Conservation (phyloP, 2,329 filamentous ascomycete genomes). For the Fusarium begoniae region DNA sequence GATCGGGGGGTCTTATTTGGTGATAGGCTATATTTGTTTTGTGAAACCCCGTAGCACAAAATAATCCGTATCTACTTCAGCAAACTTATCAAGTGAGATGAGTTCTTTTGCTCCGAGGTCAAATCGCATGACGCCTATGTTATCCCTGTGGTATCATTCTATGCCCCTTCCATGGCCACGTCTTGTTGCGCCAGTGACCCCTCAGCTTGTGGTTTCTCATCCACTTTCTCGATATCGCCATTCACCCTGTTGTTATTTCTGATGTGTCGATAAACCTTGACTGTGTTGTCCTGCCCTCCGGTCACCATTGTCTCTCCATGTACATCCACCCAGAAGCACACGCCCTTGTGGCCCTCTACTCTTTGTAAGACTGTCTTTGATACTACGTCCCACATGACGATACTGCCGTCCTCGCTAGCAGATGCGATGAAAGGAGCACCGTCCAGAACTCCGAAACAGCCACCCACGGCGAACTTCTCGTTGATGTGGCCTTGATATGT, state of each 20-base stretch:
- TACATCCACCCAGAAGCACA: constrained; percentile 74
- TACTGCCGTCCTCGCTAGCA: constrained; percentile 86
- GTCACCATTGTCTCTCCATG: constrained; percentile 65
- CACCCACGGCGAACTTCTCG: constrained; percentile 82
- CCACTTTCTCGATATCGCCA: constrained; percentile 10
- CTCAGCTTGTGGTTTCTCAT: constrained; percentile 65
- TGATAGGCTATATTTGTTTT: too few species aligned
- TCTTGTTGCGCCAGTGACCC: constrained; percentile 53
- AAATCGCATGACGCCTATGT: too few species aligned
- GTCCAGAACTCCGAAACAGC: constrained; percentile 75
- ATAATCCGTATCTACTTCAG: too few species aligned
- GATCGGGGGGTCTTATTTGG: too few species aligned
- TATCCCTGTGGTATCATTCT: too few species aligned
- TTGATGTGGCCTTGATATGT: constrained; percentile 96
- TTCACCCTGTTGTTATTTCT: constrained; percentile 30
- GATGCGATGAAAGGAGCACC: constrained; percentile 73
- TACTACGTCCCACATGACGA: constrained; percentile 90
- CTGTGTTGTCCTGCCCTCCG: constrained; percentile 63
- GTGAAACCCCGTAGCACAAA: too few species aligned
- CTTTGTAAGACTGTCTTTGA: constrained; percentile 84
- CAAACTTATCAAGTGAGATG: too few species aligned
- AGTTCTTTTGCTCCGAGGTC: too few species aligned
- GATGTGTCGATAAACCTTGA: constrained; percentile 59
- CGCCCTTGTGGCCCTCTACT: constrained; percentile 61
- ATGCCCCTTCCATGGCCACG: constrained; percentile 52